phyloP scores from a whole-genome alignment of 257 asterid genomes.

The Solanum etuberosum region DNA sequence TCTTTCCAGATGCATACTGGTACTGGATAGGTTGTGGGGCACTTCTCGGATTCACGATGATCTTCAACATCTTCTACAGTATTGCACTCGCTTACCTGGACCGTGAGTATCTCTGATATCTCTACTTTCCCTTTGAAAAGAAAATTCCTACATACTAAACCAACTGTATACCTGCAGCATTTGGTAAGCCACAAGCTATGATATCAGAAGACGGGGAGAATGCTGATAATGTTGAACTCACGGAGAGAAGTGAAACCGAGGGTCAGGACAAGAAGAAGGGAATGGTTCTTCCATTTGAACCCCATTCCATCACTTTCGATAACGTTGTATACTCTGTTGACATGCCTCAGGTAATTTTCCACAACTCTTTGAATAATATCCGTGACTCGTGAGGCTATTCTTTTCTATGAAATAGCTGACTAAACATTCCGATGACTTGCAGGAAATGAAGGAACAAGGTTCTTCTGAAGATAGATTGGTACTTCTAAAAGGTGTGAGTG shows the following conservation, averaged over 20 bases:
- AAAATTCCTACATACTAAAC: neutral
- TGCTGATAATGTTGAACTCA: neutral
- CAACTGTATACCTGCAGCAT: constrained; percentile 26
- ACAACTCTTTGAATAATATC: too few species aligned
- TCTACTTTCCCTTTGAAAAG: neutral
- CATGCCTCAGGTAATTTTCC: constrained; percentile 56
- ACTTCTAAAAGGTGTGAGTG: constrained; percentile 59
- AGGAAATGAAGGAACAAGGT: constrained; percentile 73
- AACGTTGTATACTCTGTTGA: constrained; percentile 66
- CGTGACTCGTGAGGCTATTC: neutral
- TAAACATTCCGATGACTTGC: neutral
- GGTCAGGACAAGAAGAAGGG: constrained; percentile 31
- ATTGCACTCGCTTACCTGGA: constrained; percentile 27
- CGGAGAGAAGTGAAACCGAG: constrained; percentile 2
- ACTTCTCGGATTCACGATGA: constrained; percentile 16
- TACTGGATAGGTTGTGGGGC: constrained; percentile 60
- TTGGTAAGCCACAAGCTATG: constrained; percentile 45
- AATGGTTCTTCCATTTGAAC: constrained; percentile 92
- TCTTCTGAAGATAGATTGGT: constrained; percentile 30
- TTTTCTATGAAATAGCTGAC: neutral
- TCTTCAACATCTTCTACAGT: constrained; percentile 33
- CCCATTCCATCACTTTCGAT: constrained; percentile 76
- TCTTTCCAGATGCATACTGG: constrained; percentile 48
- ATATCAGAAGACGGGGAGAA: constrained; percentile 26
- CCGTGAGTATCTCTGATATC: constrained; percentile 23